These are phyloP conservation scores for Aspergillus fumigatiaffinis DNA, from an alignment of 2,329 filamentous ascomycete species.

Conservation along the genomic window DNA sequence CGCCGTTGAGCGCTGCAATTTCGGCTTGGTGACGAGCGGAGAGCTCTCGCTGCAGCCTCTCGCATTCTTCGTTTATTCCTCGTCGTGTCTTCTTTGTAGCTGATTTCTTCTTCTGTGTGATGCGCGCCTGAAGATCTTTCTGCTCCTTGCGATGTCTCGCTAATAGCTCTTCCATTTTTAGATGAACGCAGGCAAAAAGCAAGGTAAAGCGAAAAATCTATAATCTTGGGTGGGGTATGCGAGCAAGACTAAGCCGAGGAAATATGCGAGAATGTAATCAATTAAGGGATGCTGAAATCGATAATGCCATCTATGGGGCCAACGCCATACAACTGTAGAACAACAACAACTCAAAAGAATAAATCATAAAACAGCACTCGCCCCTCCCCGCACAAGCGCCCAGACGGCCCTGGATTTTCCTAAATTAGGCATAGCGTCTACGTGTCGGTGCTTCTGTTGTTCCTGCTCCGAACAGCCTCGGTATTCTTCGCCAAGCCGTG, in stretches of 20 bases:
- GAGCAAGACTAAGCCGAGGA: not conserved
- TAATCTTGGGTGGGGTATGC: not conserved
- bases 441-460: conserved; percentile 8
- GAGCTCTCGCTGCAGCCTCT: conserved; percentile 53
- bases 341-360: not conserved
- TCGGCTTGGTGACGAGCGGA: conserved; percentile 53
- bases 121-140: conserved; percentile 75
- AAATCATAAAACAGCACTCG: not conserved
- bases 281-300: conserved; percentile 2
- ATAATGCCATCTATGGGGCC: not conserved
- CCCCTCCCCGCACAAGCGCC: not conserved
- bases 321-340: not conserved
- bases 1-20: conserved; percentile 43
- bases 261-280: conserved; percentile 6
- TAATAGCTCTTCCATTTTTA: conserved; percentile 69
- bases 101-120: conserved; percentile 95
- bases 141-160: conserved; percentile 82
- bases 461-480: conserved; percentile 22
- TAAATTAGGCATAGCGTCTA: conserved; percentile 17
- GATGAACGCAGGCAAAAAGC: not conserved
- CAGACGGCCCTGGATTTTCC: not conserved
- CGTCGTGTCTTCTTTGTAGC: conserved; percentile 78
- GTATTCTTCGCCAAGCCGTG: conserved; percentile 11
- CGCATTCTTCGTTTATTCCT: conserved; percentile 65
- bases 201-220: not conserved